These are phyloP conservation scores for Cantharellus cinnabarinus DNA, from an alignment of 768 basidiomycete species.

Conservation along the genomic window DNA sequence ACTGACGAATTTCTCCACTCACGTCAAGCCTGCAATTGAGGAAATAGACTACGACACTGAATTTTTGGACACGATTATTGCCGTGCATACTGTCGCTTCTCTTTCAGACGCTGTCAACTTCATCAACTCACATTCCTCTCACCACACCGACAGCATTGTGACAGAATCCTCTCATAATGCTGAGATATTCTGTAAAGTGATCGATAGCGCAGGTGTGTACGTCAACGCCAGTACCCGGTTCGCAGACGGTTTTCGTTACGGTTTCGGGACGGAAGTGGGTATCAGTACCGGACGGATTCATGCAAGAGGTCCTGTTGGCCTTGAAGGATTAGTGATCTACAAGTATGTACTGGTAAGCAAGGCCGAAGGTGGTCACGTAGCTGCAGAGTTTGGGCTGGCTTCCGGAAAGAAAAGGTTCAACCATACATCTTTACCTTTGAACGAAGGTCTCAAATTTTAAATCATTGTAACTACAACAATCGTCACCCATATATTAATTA, in stretches of 20 bases:
- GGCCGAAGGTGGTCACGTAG: conserved; percentile 57
- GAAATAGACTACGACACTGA: conserved; percentile 58
- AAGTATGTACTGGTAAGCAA: conserved; percentile 83
- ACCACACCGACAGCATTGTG: conserved; percentile 87
- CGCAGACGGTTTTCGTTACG: conserved; percentile 90
- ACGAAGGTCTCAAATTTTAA: too few species aligned
- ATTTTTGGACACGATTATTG: conserved; percentile 68
- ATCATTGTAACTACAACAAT: too few species aligned
- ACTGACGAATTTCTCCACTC: conserved; percentile 10
- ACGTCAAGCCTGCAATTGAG: conserved; percentile 33
- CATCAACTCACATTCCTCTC: conserved; percentile 85
- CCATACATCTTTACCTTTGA: conserved; percentile 19
- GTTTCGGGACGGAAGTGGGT: conserved; percentile 94
- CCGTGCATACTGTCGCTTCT: conserved; percentile 56
- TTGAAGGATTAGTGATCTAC: conserved; percentile 87
- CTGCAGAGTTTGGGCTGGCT: conserved; percentile 62
- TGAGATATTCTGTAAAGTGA: conserved; percentile 60
- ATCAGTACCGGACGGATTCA: conserved; percentile 95
- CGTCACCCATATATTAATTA: too few species aligned
- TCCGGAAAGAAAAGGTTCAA: conserved; percentile 53
- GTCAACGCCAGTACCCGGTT: conserved; percentile 93
- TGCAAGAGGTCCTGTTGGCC: conserved; percentile 85
- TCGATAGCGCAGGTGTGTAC: conserved; percentile 84
- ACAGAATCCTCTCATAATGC: conserved; percentile 53
- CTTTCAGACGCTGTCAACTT: conserved; percentile 58